Evolutionary conservation across 352 stramenopile genomes (phyloP).

Genomic region (Pythium aquatile): DNA sequence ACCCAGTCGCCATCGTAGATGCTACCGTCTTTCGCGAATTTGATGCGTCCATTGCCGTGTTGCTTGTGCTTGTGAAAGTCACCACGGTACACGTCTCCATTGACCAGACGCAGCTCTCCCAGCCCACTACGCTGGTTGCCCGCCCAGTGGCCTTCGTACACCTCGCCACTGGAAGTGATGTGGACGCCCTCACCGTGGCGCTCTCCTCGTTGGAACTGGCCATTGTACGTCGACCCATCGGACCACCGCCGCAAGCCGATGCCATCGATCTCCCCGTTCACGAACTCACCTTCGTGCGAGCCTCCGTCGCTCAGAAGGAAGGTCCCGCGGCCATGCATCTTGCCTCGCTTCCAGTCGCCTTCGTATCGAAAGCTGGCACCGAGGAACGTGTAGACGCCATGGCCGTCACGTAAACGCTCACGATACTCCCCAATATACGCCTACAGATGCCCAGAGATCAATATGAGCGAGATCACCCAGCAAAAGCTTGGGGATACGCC

Average conservation of each 20-base stretch:
- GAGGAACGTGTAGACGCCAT: slow-evolving; percentile 48
- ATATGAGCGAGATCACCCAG: neutral
- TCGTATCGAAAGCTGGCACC: slow-evolving; percentile 54
- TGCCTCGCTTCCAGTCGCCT: slow-evolving; percentile 56
- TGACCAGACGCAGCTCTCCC: slow-evolving; percentile 35
- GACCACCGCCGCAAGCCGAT: slow-evolving; percentile 50
- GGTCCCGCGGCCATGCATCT: slow-evolving; percentile 53
- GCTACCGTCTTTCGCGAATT: slow-evolving; percentile 22
- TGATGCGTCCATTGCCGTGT: slow-evolving; percentile 39
- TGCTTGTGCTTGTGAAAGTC: slow-evolving; percentile 41
- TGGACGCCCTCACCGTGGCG: slow-evolving; percentile 53
- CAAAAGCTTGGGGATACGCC: neutral
- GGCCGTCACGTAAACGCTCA: slow-evolving; percentile 44
- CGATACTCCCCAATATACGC: slow-evolving; percentile 43
- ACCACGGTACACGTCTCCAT: slow-evolving; percentile 42
- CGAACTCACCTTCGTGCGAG: slow-evolving; percentile 57
- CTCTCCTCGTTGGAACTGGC: slow-evolving; percentile 50
- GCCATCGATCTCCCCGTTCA: slow-evolving; percentile 59
- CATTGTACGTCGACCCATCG: slow-evolving; percentile 57
- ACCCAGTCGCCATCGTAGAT: slow-evolving; percentile 48
- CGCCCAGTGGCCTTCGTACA: slow-evolving; percentile 57
- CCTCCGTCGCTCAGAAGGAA: slow-evolving; percentile 38
- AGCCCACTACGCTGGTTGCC: slow-evolving; percentile 44
- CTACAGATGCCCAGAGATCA: slow-evolving; percentile 3
- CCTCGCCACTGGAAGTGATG: slow-evolving; percentile 38